Conservation (phyloP, 768 basidiomycete genomes). For the Cyathus striatus region DNA sequence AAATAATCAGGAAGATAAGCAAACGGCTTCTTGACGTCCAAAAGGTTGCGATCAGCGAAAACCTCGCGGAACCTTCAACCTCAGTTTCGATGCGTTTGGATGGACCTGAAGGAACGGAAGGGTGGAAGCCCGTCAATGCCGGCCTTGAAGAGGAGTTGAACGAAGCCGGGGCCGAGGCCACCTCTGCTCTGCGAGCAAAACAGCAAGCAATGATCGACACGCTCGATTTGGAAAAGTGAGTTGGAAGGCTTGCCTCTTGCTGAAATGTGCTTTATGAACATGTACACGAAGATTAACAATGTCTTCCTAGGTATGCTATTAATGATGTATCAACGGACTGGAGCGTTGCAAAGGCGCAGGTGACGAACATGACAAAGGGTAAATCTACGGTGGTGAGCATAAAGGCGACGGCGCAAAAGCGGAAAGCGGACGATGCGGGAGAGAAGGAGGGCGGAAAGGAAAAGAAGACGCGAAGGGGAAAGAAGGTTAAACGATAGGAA, state of each 20-base stretch:
- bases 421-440: slow-evolving; percentile 43
- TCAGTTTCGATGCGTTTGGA: slow-evolving; percentile 10
- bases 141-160: slow-evolving; percentile 65
- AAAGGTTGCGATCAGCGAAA: slow-evolving; percentile 68
- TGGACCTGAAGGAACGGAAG: slow-evolving; percentile 8
- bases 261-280: slow-evolving; percentile 11
- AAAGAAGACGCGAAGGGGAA: slow-evolving; percentile 43
- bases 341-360: slow-evolving; percentile 69
- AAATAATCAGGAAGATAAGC: slow-evolving; percentile 81
- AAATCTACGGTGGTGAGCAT: slow-evolving; percentile 76
- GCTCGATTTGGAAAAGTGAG: slow-evolving; percentile 85
- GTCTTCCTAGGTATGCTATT: slow-evolving; percentile 60
- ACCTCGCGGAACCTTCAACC: slow-evolving; percentile 42
- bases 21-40: slow-evolving; percentile 73
- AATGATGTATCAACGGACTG: slow-evolving; percentile 68
- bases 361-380: slow-evolving; percentile 40
- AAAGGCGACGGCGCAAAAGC: slow-evolving; percentile 51
- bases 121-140: slow-evolving; percentile 40
- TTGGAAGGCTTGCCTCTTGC: slow-evolving; percentile 15
- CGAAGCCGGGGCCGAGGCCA: slow-evolving; percentile 71
- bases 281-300: slow-evolving; percentile 5
- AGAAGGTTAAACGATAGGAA: slow-evolving; percentile 37
- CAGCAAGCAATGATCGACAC: slow-evolving; percentile 87
- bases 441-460: slow-evolving; percentile 21
- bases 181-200: slow-evolving; percentile 62